phyloP scores from a whole-genome alignment of 2,329 filamentous ascomycete species.

The Penicillium frequentans region DNA sequence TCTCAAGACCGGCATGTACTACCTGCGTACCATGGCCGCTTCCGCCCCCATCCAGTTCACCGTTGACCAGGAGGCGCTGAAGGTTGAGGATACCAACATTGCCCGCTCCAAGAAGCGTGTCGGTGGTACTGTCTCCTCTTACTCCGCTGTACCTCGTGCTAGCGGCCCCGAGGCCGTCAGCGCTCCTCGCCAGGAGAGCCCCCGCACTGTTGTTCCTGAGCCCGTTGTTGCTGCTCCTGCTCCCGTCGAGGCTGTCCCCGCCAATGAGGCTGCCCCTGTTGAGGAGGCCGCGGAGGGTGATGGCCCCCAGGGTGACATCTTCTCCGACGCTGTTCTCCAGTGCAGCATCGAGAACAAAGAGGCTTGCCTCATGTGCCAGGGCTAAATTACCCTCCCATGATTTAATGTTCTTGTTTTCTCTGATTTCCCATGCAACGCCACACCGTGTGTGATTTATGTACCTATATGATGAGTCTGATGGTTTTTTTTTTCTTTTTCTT shows the following conservation, averaged over 20 bases:
- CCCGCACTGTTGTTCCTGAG: constrained; percentile 62
- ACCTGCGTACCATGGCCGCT: constrained; percentile 95
- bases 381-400: constrained; percentile 53
- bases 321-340: constrained; percentile 84
- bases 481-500: constrained; percentile 12
- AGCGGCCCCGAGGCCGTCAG: constrained; percentile 59
- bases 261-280: constrained; percentile 59
- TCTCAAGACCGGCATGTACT: constrained; percentile 99
- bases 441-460: constrained; percentile 24
- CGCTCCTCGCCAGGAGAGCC: constrained; percentile 16
- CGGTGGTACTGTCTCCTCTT: constrained; percentile 58
- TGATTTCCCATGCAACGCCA: not conserved
- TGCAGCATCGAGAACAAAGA: constrained; percentile 99
- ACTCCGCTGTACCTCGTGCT: constrained; percentile 64
- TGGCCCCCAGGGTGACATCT: constrained; percentile 86
- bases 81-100: constrained; percentile 78
- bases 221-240: constrained; percentile 54
- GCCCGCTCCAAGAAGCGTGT: constrained; percentile 69
- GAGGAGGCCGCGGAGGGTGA: constrained; percentile 65
- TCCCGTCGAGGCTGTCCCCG: constrained; percentile 53
- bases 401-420: constrained; percentile 4
- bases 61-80: constrained; percentile 92
- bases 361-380: constrained; percentile 94
- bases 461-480: constrained; percentile 37
- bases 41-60: constrained; percentile 98